Base-by-base conservation (phyloP, 2,329 filamentous ascomycete genomes). In the Neofusicoccum kwambonambiense region DNA sequence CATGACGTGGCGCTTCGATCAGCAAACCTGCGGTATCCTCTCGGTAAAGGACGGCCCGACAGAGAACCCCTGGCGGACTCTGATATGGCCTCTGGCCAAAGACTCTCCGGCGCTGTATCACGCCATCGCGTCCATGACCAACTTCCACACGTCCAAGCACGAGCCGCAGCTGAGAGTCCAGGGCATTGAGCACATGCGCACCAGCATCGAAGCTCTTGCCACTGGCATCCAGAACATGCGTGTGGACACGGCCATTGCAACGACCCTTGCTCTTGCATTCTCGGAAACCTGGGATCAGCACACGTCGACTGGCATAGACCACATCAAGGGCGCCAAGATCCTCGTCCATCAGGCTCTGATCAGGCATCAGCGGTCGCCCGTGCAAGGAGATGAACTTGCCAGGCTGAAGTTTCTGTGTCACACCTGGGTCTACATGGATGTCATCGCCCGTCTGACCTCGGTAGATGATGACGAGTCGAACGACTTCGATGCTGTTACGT, bases 371-470 rank as follows among this genome's bases (percentile, higher is more conserved):
- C 73, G 73, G 37, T 69, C 71, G 9, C 77, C 80, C 45, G 70
- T 78, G 57, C 72, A 75, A 22, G 58, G 58, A 11, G 74, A 80
- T 27, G 83, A 86, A 50, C 73, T 85, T 12, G 77, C 81, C 44
- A 79, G 87, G 7, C 77, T 91, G 27, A 86, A 85, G 64, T 91
- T 91, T 69, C 78, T 91, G 17, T 89, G 87, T 76, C 90, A 90
- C 71, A 87, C 86, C 3, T 91, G 87, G 86, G 82, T 90, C 7
- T 91, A 91, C 70, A 89, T 90, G 84, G 88, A 90, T 72, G 89
- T 91, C 34, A 88, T 91, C 67, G 86, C 89, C 27, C 84, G 88
- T 13, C 77, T 91, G 56, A 90, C 88, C 0, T 87, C 87, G 3
- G 76, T 86, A 3, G 85, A 87, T 65, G 82, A 84, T 41, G 84